These are phyloP conservation scores for Apiotrichum veenhuisii DNA, from an alignment of 1,284 basidiomycete species.

Conservation along the genomic window DNA sequence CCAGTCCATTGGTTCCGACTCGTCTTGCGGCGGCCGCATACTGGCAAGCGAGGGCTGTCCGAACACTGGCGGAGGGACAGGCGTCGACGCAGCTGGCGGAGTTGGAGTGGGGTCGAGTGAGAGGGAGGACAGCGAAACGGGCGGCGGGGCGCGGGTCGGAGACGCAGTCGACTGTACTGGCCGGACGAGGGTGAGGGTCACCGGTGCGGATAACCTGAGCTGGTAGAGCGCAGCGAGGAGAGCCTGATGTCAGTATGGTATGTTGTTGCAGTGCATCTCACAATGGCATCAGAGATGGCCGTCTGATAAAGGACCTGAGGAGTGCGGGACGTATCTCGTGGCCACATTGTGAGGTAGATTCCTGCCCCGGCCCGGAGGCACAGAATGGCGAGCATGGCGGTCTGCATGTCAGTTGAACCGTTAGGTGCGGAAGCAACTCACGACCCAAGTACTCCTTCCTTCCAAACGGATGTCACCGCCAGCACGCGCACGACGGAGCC, in stretches of 20 bases:
- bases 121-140: not conserved
- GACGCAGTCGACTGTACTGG: not conserved
- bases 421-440: slow-evolving; percentile 15
- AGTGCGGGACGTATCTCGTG: not conserved
- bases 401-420: slow-evolving; percentile 1
- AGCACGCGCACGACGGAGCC: slow-evolving; percentile 20
- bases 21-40: slow-evolving; percentile 27
- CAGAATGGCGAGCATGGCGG: slow-evolving; percentile 9
- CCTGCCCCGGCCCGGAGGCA: slow-evolving; percentile 1
- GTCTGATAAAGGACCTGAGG: not conserved
- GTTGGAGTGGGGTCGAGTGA: not conserved
- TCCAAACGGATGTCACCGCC: slow-evolving; percentile 12
- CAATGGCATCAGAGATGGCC: not conserved
- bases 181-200: slow-evolving; percentile 5
- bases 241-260: slow-evolving; percentile 5
- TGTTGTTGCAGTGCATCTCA: not conserved
- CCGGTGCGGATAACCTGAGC: slow-evolving; percentile 4
- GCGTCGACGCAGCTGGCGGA: not conserved
- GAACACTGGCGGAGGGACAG: slow-evolving; percentile 15
- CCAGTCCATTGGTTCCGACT: slow-evolving; percentile 43
- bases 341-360: not conserved
- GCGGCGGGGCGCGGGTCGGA: not conserved
- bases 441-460: slow-evolving; percentile 34
- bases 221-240: slow-evolving; percentile 4
- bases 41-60: not conserved